Base-by-base conservation (phyloP, 352 stramenopile genomes). In the Globisporangium sylvaticum region DNA sequence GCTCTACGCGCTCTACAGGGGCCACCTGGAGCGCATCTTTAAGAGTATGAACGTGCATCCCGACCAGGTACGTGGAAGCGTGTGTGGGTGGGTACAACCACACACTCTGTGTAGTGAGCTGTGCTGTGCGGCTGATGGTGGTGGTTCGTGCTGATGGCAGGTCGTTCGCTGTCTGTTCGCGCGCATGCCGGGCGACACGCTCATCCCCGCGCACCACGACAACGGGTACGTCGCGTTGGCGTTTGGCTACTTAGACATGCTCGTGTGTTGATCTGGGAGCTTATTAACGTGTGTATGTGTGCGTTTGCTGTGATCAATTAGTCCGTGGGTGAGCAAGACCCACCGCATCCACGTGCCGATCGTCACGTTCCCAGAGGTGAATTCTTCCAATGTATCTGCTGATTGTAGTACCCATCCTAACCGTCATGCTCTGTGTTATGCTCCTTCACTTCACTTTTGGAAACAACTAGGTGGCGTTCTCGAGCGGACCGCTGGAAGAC, bases 121-220 rank as follows among this genome's bases (percentile, higher is more conserved):
- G 15, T 9, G 39, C 39, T 22, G 25, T 54, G 32, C 22, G 22
- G 42, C 24, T 48, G 34, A 64, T 37, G 27, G 8, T 9, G 53
- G 27, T 59, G 29, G 10, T 52, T 7, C 53, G 27, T 50, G 22
- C 20, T 34, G 14, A 22, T 39, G 24, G 25, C 57, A 86, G 76
- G 78, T 98, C 27, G 86, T 98, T 18, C 83, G 96, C 37, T 96
- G 93, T 70, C 77, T 99, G 22, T 86, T 99, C 48, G 96, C 96
- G 7, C 87, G 84, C 50, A 89, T 99, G 73, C 96, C 96, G 18
- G 89, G 93, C 20, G 90, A 91, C 39, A 90, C 94, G 9, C 89
- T 88, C 8, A 99, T 99, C 67, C 95, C 96, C 0, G 70, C 97
- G 18, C 96, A 99, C 75, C 93, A 99, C 71, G 96, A 99, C 80